phyloP scores from a whole-genome alignment of 2,329 filamentous ascomycete genomes.

The Acarospora socialis region DNA sequence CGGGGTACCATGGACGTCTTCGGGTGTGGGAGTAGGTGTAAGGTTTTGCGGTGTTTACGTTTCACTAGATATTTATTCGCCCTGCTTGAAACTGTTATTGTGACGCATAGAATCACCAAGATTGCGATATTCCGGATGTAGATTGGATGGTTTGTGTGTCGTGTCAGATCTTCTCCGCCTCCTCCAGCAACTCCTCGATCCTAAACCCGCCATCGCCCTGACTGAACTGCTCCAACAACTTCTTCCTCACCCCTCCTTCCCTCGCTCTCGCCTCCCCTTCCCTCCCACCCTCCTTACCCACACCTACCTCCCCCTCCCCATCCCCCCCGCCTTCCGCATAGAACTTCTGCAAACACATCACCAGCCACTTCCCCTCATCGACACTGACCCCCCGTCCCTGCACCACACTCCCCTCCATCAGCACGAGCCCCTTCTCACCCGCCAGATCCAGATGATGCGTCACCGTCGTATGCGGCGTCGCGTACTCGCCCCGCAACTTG shows the following conservation, averaged over 20 bases:
- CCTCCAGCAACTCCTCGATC: slow-evolving; percentile 72
- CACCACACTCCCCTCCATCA: slow-evolving; percentile 72
- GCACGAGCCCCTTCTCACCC: slow-evolving; percentile 58
- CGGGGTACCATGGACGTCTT: no score
- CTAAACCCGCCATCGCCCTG: slow-evolving; percentile 65
- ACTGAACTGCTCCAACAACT: slow-evolving; percentile 68
- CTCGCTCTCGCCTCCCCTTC: no score
- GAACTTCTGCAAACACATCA: slow-evolving; percentile 90
- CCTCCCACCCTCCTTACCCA: slow-evolving; percentile 40
- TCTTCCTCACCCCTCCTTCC: slow-evolving; percentile 46
- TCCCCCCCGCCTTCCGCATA: slow-evolving; percentile 53
- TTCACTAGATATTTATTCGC: no score
- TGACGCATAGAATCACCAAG: no score
- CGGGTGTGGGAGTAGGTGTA: no score
- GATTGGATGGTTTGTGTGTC: no score
- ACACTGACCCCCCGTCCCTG: slow-evolving; percentile 62
- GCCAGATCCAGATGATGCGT: slow-evolving; percentile 80
- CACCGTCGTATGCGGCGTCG: slow-evolving; percentile 81
- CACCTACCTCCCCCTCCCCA: slow-evolving; percentile 33
- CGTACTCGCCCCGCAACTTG: slow-evolving; percentile 79
- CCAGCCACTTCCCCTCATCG: slow-evolving; percentile 74
- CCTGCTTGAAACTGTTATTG: no score
- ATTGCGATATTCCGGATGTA: no score
- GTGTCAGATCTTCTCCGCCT: slow-evolving; percentile 69
- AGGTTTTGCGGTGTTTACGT: no score